Conservation (phyloP, 2,329 filamentous ascomycete species). For the Phaeosphaeria sp. region DNA sequence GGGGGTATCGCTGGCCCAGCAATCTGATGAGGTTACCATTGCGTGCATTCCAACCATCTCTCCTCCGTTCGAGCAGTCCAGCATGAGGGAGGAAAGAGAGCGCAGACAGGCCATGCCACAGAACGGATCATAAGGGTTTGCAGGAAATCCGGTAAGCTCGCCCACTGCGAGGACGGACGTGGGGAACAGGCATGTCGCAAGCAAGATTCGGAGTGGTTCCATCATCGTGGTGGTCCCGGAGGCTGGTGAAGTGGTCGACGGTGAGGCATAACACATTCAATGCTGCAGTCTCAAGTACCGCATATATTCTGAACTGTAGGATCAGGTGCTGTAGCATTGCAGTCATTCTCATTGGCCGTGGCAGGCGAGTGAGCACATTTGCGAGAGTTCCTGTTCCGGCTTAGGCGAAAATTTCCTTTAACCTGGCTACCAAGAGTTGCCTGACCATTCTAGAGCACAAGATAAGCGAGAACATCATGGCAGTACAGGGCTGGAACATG, state of each 20-base stretch:
- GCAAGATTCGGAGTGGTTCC: not conserved
- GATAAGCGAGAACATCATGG: not conserved
- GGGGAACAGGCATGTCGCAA: not conserved
- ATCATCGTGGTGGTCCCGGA: not conserved
- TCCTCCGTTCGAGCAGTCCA: not conserved
- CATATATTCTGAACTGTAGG: not conserved
- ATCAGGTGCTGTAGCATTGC: not conserved
- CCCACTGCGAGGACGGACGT: not conserved
- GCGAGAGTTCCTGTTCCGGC: not conserved
- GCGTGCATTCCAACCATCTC: constrained; percentile 1
- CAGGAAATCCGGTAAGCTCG: not conserved
- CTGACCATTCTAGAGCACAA: not conserved
- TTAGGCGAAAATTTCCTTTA: not conserved
- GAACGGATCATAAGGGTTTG: not conserved
- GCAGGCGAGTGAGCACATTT: not conserved
- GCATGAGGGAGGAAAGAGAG: not conserved
- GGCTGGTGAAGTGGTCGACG: not conserved
- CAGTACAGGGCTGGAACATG: not conserved
- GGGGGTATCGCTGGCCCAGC: constrained; percentile 28
- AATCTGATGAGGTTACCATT: constrained; percentile 24
- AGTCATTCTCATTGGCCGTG: not conserved
- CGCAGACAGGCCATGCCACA: not conserved
- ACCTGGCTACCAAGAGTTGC: not conserved
- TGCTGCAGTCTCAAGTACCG: not conserved
- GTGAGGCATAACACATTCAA: not conserved